Evolutionary conservation across 2,329 filamentous ascomycete genomes (phyloP).

Genomic region (Penicillium sclerotiorum): DNA sequence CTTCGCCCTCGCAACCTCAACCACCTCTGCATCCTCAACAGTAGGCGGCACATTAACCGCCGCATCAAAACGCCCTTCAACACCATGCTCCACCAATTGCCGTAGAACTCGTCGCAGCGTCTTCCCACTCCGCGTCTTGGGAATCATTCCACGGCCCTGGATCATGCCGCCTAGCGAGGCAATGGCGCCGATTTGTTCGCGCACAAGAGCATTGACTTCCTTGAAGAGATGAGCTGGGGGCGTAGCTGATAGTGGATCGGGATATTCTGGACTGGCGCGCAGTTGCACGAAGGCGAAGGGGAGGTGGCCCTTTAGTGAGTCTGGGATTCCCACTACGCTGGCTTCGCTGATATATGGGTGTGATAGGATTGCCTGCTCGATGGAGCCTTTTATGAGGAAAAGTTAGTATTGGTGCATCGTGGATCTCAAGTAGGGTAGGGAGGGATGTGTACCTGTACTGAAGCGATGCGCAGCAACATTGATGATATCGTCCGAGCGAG

Average conservation of each 20-base stretch:
- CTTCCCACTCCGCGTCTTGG: constrained; percentile 90
- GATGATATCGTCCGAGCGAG: constrained; percentile 78
- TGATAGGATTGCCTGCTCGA: constrained; percentile 86
- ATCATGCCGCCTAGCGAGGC: constrained; percentile 84
- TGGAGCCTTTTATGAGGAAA: constrained; percentile 61
- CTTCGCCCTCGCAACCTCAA: constrained; percentile 71
- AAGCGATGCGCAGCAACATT: constrained; percentile 94
- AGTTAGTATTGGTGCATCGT: background rate
- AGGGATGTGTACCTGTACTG: constrained; percentile 68
- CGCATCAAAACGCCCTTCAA: constrained; percentile 71
- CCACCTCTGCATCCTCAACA: constrained; percentile 76
- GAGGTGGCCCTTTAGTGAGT: constrained; percentile 83
- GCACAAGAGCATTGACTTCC: constrained; percentile 58
- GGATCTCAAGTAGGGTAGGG: background rate
- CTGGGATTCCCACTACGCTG: constrained; percentile 83
- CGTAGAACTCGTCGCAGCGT: constrained; percentile 79
- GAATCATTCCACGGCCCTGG: constrained; percentile 82
- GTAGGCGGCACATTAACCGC: constrained; percentile 77
- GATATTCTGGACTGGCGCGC: constrained; percentile 52
- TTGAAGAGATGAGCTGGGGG: constrained; percentile 49
- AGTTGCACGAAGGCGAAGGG: constrained; percentile 86
- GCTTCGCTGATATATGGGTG: constrained; percentile 80
- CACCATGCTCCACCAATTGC: constrained; percentile 81
- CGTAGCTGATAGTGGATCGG: constrained; percentile 33
- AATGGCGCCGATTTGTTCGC: constrained; percentile 82